Percentiles rank a stretch among this genome's conserved stretches.
Evolutionary conservation across 2,329 filamentous ascomycete genomes (phyloP).

Genomic region (Colletotrichum melonis): DNA sequence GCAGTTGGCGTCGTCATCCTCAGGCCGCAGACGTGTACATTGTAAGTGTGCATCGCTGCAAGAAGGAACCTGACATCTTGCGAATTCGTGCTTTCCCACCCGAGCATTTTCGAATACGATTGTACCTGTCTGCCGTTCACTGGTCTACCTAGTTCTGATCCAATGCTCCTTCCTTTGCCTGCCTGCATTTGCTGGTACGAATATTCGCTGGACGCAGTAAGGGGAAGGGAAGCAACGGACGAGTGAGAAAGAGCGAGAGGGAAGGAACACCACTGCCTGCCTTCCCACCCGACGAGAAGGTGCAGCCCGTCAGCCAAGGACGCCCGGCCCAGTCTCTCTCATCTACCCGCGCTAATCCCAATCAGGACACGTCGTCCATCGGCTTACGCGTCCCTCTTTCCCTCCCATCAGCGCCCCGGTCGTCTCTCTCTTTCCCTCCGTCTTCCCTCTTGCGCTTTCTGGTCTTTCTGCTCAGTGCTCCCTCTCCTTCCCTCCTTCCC

Average conservation of each 20-base stretch:
- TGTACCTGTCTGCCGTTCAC: background rate
- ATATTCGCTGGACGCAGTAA: background rate
- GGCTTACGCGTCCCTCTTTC: slow-evolving; percentile 36
- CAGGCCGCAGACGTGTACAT: slow-evolving; percentile 25
- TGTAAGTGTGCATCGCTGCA: background rate
- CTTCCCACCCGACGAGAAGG: background rate
- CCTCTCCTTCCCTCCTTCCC: background rate
- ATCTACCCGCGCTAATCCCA: slow-evolving; percentile 13
- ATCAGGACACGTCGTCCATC: slow-evolving; percentile 19
- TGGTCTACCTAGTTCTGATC: too few relatives aligned
- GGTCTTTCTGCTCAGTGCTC: background rate
- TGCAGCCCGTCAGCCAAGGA: slow-evolving; percentile 6
- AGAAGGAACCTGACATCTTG: background rate
- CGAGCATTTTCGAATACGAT: background rate
- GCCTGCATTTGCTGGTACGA: background rate
- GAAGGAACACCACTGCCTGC: background rate
- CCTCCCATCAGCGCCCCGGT: background rate
- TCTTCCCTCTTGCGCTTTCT: background rate
- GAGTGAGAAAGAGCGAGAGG: background rate
- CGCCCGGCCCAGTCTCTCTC: slow-evolving; percentile 10
- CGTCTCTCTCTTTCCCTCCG: background rate
- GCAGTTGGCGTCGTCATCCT: slow-evolving; percentile 36
- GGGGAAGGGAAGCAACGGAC: too few relatives aligned
- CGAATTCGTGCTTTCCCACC: background rate
- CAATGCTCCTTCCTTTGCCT: background rate